phyloP scores from a whole-genome alignment of 805 yeast genomes.

The Kluyveromyces aestuarii region DNA sequence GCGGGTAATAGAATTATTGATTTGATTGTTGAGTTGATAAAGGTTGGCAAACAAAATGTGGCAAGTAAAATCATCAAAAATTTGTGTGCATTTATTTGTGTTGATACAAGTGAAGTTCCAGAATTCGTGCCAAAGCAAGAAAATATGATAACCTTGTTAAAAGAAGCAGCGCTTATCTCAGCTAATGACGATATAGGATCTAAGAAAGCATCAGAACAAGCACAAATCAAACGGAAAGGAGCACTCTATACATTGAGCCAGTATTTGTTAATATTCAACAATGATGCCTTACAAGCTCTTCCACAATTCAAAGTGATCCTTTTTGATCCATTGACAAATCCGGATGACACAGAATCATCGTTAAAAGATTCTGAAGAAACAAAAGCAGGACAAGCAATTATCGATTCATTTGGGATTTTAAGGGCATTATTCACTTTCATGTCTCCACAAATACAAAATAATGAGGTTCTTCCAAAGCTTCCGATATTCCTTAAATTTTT shows the following conservation, averaged over 20 bases:
- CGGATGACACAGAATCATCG: slow-evolving; percentile 24
- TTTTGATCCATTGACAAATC: slow-evolving; percentile 50
- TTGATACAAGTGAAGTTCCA: slow-evolving; percentile 93
- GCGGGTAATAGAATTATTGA: slow-evolving; percentile 62
- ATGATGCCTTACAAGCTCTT: slow-evolving; percentile 44
- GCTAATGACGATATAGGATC: slow-evolving; percentile 52
- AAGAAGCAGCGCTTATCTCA: slow-evolving; percentile 63
- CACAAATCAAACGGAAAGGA: slow-evolving; percentile 77
- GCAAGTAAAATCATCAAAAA: slow-evolving; percentile 86
- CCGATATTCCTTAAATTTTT: slow-evolving; percentile 46
- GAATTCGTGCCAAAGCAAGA: slow-evolving; percentile 65
- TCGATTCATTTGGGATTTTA: slow-evolving; percentile 79
- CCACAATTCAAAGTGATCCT: slow-evolving; percentile 60
- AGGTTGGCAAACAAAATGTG: slow-evolving; percentile 54
- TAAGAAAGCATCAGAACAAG: slow-evolving; percentile 59
- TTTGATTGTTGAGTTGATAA: slow-evolving; percentile 51
- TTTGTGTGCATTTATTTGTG: slow-evolving; percentile 86
- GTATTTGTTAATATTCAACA: slow-evolving; percentile 45
- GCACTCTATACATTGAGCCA: slow-evolving; percentile 61
- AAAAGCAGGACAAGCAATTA: slow-evolving; percentile 62
- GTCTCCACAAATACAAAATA: slow-evolving; percentile 35
- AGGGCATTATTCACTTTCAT: slow-evolving; percentile 64
- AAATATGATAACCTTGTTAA: slow-evolving; percentile 59
- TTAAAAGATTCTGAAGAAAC: slow-evolving; percentile 19
- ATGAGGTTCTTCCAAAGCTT: slow-evolving; percentile 43